phyloP scores from a whole-genome alignment of 345 rosid species.

The Lumnitzera littorea region DNA sequence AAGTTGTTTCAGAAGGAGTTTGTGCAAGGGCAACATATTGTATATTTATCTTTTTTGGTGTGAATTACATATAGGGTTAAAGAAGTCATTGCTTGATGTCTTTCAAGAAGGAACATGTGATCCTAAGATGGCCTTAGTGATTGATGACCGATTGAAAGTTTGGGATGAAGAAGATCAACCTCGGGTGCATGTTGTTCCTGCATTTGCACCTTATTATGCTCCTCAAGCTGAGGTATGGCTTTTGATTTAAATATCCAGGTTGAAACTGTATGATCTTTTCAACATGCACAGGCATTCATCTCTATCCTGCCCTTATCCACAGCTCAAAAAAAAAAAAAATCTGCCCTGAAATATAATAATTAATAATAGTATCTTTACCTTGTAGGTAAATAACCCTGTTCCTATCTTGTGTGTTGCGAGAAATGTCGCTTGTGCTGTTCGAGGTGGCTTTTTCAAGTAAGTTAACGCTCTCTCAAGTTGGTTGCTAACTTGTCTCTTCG shows the following conservation, averaged over 20 bases:
- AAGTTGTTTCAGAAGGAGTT: not conserved
- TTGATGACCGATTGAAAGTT: conserved; percentile 95
- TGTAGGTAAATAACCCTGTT: conserved; percentile 64
- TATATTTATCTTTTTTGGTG: conserved; percentile 1
- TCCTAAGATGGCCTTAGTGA: conserved; percentile 94
- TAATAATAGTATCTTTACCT: conserved; percentile 15
- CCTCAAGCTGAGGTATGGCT: conserved; percentile 92
- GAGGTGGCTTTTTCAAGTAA: conserved; percentile 98
- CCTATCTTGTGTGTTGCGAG: conserved; percentile 89
- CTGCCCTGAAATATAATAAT: not conserved
- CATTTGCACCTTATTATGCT: conserved; percentile 95
- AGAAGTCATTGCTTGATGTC: conserved; percentile 82
- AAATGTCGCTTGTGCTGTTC: conserved; percentile 93
- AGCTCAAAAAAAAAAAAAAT: too few relatives aligned
- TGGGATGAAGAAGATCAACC: conserved; percentile 99
- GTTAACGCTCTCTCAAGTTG: conserved; percentile 5
- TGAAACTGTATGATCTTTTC: conserved; percentile 12
- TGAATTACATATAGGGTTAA: conserved; percentile 38
- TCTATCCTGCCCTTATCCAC: too few relatives aligned
- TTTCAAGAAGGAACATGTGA: conserved; percentile 85
- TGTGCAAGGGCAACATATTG: not conserved
- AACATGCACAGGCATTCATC: too few relatives aligned
- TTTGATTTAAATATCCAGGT: conserved; percentile 14
- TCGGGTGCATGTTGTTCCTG: conserved; percentile 96
- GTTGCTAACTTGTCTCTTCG: not conserved